phyloP scores from a whole-genome alignment of 2,329 filamentous ascomycete species.

The Fusarium verticillioides region DNA sequence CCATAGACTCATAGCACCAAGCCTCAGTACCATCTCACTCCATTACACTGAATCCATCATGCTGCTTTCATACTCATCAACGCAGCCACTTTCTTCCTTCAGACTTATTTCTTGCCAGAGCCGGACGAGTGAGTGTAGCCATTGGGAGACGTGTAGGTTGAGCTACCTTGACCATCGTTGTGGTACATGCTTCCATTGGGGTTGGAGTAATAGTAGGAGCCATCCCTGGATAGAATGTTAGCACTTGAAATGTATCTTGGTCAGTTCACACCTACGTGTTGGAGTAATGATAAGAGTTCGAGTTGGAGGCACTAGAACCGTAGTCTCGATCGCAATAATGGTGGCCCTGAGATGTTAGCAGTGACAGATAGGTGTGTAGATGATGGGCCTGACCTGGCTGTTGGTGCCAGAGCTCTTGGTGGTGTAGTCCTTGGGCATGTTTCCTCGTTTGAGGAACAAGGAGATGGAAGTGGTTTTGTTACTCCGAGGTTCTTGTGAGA shows the following conservation, averaged over 20 bases:
- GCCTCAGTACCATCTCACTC: background rate
- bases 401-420: slow-evolving; percentile 70
- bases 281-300: slow-evolving; percentile 74
- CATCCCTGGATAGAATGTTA: slow-evolving; percentile 55
- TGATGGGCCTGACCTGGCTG: slow-evolving; percentile 60
- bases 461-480: background rate
- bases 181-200: slow-evolving; percentile 75
- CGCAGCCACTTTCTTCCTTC: too few species aligned
- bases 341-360: slow-evolving; percentile 66
- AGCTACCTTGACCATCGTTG: slow-evolving; percentile 67
- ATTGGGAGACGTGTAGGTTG: slow-evolving; percentile 69
- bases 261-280: slow-evolving; percentile 60
- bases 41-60: background rate
- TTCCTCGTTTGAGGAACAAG: background rate
- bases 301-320: slow-evolving; percentile 63
- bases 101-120: slow-evolving; percentile 27
- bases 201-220: slow-evolving; percentile 81
- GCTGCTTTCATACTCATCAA: background rate
- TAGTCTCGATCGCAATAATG: slow-evolving; percentile 75
- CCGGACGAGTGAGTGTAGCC: slow-evolving; percentile 44
- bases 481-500: background rate
- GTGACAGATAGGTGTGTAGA: background rate
- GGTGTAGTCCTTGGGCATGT: slow-evolving; percentile 47
- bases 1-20: slow-evolving; percentile 23
- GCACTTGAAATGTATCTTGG: background rate